phyloP scores from a whole-genome alignment of 106 monocot species.

The Narthecium ossifragum region DNA sequence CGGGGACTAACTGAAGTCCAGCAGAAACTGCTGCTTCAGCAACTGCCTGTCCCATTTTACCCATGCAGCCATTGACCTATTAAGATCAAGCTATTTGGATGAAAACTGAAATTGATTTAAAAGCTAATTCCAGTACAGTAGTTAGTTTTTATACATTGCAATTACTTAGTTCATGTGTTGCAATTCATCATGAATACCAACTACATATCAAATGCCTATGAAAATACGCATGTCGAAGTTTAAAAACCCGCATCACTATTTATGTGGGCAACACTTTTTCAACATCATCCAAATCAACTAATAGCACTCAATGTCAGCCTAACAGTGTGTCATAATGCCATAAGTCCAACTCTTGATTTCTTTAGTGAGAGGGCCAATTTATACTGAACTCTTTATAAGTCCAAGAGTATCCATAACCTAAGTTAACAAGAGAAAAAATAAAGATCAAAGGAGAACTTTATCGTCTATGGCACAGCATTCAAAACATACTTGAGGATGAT shows the following conservation, averaged over 20 bases:
- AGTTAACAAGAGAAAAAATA: background rate
- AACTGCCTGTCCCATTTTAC: slow-evolving; percentile 48
- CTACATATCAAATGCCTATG: background rate
- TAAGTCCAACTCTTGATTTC: background rate
- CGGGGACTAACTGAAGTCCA: slow-evolving; percentile 28
- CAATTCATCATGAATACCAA: background rate
- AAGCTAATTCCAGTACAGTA: background rate
- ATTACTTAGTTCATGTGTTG: background rate
- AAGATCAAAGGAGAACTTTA: background rate
- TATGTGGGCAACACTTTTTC: too few species aligned
- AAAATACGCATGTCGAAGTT: background rate
- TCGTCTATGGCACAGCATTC: too few species aligned
- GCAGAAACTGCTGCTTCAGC: slow-evolving; percentile 36
- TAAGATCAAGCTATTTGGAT: background rate
- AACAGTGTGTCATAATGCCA: background rate
- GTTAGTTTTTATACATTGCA: background rate
- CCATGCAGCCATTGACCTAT: slow-evolving; percentile 41
- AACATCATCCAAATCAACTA: background rate
- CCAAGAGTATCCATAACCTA: background rate
- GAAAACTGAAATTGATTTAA: background rate
- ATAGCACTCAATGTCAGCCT: background rate
- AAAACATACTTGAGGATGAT: too few species aligned
- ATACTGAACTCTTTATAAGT: too few species aligned
- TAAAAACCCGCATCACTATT: background rate
- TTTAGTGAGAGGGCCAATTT: too few species aligned